Evolutionary conservation across 192 early-diverging fungal genomes (phyloP), one percentile per base, ranked within the genome.

Genomic region (Backusella luteola): DNA sequence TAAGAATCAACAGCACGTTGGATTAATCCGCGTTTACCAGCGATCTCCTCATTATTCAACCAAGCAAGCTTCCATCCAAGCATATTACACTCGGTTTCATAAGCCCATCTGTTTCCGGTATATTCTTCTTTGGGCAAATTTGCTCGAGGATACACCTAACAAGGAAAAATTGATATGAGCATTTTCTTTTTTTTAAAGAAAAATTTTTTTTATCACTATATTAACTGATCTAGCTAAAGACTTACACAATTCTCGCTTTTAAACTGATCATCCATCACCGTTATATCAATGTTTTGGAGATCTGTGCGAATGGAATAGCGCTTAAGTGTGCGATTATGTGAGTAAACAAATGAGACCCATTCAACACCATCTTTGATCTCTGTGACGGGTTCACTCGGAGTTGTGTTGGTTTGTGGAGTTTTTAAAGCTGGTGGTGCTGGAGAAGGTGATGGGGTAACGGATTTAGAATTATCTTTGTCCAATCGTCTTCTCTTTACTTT

Each of bases 1-100:
- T 93, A 93, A 71, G 86, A 91, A 78, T 95, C 93, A 1, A 97
- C 96, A 1, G 95, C 96, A 0, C 93, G 88, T 75, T 96, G 94
- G 70, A 97, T 81, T 42, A 96, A 67, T 7, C 96, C 96, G 19
- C 92, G 85, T 17, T 91, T 89, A 1, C 88, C 93, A 12, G 84
- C 74, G 59, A 95, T 84, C 36, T 88, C 76, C 35, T 86, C 81
- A 34, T 86, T 87, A 77, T 97, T 97, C 35, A 96, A 81, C 81
- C 89, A 92, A 6, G 91, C 90, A 68, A 97, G 86, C 67, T 91
- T 89, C 96, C 96, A 96, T 17, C 94, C 95, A 21, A 96, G 84
- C 21, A 76, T 75, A 71, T 97, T 97, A 78, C 94, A 96, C 56
- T 92, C 90, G 2, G 88, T 94, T 79, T 97, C 96, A 79, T 95